Evolutionary conservation across 1,284 basidiomycete species (phyloP).

Genomic region (Ustilago crameri): DNA sequence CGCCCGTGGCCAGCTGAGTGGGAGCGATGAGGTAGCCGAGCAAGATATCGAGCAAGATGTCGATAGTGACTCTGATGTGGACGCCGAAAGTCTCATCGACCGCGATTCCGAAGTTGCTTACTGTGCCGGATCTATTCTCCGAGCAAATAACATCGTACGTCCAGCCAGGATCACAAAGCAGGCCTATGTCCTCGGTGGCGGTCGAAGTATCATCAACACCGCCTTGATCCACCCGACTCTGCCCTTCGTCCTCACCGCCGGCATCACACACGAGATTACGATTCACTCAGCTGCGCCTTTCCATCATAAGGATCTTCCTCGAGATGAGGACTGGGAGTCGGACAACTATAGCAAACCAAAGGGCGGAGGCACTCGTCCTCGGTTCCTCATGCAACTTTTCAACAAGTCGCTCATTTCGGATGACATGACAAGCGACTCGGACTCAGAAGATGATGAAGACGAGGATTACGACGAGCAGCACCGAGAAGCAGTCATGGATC

Average conservation of each 20-base stretch:
- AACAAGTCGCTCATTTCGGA: neutral
- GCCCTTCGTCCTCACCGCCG: conserved; percentile 29
- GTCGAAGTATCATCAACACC: conserved; percentile 35
- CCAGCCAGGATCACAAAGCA: conserved; percentile 21
- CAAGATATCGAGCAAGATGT: neutral
- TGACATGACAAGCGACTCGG: neutral
- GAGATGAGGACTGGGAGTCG: neutral
- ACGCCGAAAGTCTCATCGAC: conserved; percentile 12
- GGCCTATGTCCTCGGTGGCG: conserved; percentile 26
- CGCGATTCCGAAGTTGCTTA: conserved; percentile 24
- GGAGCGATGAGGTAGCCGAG: neutral
- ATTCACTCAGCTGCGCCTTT: conserved; percentile 25
- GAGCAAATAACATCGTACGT: conserved; percentile 17
- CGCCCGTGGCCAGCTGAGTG: neutral
- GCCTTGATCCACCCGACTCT: conserved; percentile 38
- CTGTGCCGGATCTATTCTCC: conserved; percentile 18
- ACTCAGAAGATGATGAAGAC: conserved; percentile 1
- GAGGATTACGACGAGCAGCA: neutral
- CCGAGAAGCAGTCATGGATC: neutral
- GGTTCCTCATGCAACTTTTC: conserved; percentile 7
- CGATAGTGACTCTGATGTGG: conserved; percentile 7
- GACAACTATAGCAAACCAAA: no score
- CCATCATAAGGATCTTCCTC: neutral
- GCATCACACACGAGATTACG: conserved; percentile 17
- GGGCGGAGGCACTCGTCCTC: conserved; percentile 14